Evolutionary conservation across 2,329 filamentous ascomycete species (phyloP).

Genomic region (Fusarium newnesense): DNA sequence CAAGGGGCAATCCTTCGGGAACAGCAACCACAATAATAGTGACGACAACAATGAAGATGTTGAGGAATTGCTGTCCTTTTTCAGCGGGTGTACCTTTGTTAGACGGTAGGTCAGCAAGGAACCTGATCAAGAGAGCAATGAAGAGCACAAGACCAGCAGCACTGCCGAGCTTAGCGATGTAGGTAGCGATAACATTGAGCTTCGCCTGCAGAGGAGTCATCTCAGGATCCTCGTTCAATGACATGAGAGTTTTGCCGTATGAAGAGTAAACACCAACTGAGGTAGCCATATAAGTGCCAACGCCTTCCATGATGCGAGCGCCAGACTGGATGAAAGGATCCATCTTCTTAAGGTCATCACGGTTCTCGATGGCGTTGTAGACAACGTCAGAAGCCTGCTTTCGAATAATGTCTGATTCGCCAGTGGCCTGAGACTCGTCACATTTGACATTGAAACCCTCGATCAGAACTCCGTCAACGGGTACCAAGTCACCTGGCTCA

Average conservation of each 20-base stretch:
- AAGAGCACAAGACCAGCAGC: slow-evolving; percentile 83
- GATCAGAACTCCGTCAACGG: slow-evolving; percentile 78
- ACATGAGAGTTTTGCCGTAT: slow-evolving; percentile 80
- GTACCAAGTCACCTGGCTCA: slow-evolving; percentile 80
- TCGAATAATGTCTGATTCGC: slow-evolving; percentile 79
- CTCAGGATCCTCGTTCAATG: slow-evolving; percentile 77
- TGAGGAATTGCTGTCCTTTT: slow-evolving; percentile 82
- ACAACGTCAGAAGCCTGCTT: slow-evolving; percentile 76
- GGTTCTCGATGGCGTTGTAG: slow-evolving; percentile 73
- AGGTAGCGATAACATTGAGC: slow-evolving; percentile 78
- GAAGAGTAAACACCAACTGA: slow-evolving; percentile 79
- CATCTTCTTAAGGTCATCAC: slow-evolving; percentile 75
- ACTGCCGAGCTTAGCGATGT: slow-evolving; percentile 82
- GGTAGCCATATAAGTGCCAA: slow-evolving; percentile 79
- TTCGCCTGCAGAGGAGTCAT: slow-evolving; percentile 82
- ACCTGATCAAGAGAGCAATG: slow-evolving; percentile 86
- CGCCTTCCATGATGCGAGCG: slow-evolving; percentile 79
- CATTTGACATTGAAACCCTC: slow-evolving; percentile 79
- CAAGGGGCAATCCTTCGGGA: slow-evolving; percentile 79
- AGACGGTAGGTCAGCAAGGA: slow-evolving; percentile 73
- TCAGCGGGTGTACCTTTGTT: slow-evolving; percentile 67
- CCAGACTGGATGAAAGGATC: slow-evolving; percentile 90
- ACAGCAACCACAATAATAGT: slow-evolving; percentile 85
- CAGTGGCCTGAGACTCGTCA: slow-evolving; percentile 82
- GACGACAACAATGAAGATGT: slow-evolving; percentile 81